Conservation (phyloP, 2,329 filamentous ascomycete species). For the Geosmithia morbida region DNA sequence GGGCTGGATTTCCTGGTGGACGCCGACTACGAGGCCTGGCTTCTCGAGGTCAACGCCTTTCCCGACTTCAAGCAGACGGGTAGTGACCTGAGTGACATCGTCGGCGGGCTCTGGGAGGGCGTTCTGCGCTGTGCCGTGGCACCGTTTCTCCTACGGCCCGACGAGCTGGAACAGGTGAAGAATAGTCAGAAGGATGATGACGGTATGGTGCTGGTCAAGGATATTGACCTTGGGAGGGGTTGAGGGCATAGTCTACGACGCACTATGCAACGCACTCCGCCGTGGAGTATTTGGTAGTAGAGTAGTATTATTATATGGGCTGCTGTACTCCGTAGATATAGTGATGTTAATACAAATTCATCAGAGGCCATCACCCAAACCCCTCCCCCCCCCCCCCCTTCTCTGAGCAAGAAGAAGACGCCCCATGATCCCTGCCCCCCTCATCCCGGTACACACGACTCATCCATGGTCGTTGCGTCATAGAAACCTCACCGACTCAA, state of each 20-base stretch:
- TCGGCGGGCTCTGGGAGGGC: constrained; percentile 63
- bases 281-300: too few relatives aligned
- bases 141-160: constrained; percentile 30
- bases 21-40: constrained; percentile 43
- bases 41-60: constrained; percentile 91
- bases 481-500: not conserved
- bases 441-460: not conserved
- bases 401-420: too few relatives aligned
- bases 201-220: constrained; percentile 36
- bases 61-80: constrained; percentile 94
- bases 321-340: too few relatives aligned
- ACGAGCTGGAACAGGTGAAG: not conserved
- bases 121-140: constrained; percentile 53
- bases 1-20: constrained; percentile 86
- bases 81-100: constrained; percentile 56
- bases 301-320: not conserved
- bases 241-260: constrained; percentile 4
- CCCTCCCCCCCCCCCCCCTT: too few relatives aligned
- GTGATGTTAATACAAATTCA: too few relatives aligned
- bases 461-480: not conserved
- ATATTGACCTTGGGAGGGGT: constrained; percentile 36
- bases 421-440: not conserved
- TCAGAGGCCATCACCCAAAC: too few relatives aligned
- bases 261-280: too few relatives aligned
- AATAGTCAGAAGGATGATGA: constrained; percentile 6